Evolutionary conservation across 495 filamentous ascomycete species (phyloP).

Genomic region (Xylaria telfairii): DNA sequence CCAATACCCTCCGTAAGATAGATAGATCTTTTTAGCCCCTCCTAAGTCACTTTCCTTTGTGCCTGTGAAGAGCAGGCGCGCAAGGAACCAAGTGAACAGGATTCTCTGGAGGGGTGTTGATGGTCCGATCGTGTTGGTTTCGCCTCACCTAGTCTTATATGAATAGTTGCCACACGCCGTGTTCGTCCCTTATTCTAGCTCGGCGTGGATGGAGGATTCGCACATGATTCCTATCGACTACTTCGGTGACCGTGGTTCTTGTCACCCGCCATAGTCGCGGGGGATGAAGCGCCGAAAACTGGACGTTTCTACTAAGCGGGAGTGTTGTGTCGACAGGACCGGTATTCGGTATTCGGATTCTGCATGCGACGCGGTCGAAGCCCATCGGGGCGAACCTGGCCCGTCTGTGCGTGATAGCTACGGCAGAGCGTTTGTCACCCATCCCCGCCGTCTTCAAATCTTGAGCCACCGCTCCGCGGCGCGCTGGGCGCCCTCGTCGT

Average conservation of each 20-base stretch:
- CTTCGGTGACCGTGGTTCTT: not conserved
- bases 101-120: not conserved
- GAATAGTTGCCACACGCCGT: no score
- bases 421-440: not conserved
- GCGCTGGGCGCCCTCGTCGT: constrained; percentile 31
- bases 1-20: not conserved
- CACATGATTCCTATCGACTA: not conserved
- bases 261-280: not conserved
- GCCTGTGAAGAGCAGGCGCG: not conserved
- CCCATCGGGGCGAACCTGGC: not conserved
- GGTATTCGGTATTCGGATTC: not conserved
- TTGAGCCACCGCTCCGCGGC: constrained; percentile 38
- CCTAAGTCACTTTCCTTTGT: not conserved
- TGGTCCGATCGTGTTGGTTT: not conserved
- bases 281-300: not conserved
- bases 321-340: not conserved
- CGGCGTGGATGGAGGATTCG: not conserved
- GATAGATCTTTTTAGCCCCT: not conserved
- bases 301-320: not conserved
- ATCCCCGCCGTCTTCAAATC: constrained; percentile 14
- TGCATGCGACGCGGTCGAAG: not conserved
- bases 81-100: not conserved
- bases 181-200: not conserved
- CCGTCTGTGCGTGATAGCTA: not conserved
- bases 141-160: no score